A percentile compares a stretch with the other conserved stretches of the same genome.
phyloP scores from a whole-genome alignment of 78 protist genomes.

The Creolimax fragrantissima region DNA sequence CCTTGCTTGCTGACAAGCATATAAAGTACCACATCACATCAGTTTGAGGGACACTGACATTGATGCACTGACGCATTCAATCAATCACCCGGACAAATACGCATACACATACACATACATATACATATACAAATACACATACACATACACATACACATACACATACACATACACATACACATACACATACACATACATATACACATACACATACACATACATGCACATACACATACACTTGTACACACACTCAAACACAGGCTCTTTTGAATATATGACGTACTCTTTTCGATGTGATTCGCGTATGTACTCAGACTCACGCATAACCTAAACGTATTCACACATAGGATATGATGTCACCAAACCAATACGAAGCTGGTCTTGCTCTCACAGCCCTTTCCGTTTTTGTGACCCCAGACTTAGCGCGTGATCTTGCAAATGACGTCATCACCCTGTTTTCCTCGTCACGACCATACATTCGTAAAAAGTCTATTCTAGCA shows the following conservation, averaged over 20 bases:
- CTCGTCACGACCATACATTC: conserved; percentile 64
- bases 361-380: conserved; percentile 72
- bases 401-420: conserved; percentile 77
- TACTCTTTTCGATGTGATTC: neutral
- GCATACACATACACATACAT: neutral
- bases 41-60: too few species aligned
- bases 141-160: neutral
- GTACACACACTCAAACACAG: neutral
- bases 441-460: conserved; percentile 67
- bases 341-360: conserved; percentile 55
- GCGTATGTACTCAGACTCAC: neutral
- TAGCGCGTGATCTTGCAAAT: conserved; percentile 81
- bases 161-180: neutral
- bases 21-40: too few species aligned
- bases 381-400: conserved; percentile 78
- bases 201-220: neutral
- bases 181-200: neutral
- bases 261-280: neutral
- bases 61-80: neutral
- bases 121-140: neutral
- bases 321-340: neutral
- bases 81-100: neutral
- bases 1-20: too few species aligned
- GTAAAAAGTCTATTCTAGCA: conserved; percentile 55
- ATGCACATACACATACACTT: neutral